Evolutionary conservation across 305 asterid genomes (phyloP).

Genomic region (Rubia tinctorum): DNA sequence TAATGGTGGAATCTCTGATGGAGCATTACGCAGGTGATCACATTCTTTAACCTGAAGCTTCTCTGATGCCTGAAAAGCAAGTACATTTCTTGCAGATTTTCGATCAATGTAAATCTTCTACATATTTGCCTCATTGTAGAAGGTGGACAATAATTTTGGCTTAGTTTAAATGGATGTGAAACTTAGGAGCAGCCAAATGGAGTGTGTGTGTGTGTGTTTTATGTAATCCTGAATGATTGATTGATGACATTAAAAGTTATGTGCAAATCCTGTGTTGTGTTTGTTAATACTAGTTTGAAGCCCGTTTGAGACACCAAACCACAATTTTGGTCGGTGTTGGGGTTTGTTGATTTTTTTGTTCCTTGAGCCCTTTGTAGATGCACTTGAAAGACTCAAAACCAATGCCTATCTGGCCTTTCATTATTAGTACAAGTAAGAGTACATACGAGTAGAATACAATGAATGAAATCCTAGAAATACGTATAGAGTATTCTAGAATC

Average conservation of each 20-base stretch:
- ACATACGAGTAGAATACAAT: too few relatives aligned
- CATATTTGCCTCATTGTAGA: neutral
- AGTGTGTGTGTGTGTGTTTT: neutral
- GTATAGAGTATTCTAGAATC: too few relatives aligned
- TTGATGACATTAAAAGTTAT: neutral
- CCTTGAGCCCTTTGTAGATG: too few relatives aligned
- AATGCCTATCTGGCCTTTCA: too few relatives aligned
- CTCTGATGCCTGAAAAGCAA: slow-evolving; percentile 1
- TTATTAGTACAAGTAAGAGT: too few relatives aligned
- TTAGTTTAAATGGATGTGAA: neutral
- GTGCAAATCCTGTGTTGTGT: neutral
- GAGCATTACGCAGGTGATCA: neutral
- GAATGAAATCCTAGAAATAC: too few relatives aligned
- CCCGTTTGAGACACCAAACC: neutral
- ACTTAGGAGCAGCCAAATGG: neutral
- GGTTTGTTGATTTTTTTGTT: too few relatives aligned
- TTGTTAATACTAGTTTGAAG: neutral
- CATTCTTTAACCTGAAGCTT: neutral
- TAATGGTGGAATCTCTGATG: neutral
- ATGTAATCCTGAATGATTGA: slow-evolving; percentile 2
- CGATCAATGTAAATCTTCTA: neutral
- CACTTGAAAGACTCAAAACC: too few relatives aligned
- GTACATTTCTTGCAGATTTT: neutral
- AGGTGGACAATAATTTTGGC: slow-evolving; percentile 8
- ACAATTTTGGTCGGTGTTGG: neutral